A percentile compares a stretch with the other conserved stretches of the same genome.
Evolutionary conservation across 352 stramenopile genomes (phyloP).

Genomic region (Pythium volutum): DNA sequence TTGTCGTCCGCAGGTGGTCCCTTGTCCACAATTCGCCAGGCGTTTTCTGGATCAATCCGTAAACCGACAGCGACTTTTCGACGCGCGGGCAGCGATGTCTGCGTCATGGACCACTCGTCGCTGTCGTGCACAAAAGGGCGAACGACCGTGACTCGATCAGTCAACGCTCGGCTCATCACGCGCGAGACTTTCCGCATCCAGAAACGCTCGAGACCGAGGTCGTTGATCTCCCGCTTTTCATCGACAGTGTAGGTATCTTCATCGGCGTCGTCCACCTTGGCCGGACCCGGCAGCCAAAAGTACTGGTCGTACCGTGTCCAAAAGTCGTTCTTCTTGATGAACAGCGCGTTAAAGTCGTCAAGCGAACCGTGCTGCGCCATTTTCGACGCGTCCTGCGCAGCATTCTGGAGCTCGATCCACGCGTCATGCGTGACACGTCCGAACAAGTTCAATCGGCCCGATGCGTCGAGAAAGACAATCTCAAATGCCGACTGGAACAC

Average conservation of each 20-base stretch:
- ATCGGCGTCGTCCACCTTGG: slow-evolving; percentile 48
- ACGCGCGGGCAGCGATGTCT: slow-evolving; percentile 31
- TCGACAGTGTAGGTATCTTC: slow-evolving; percentile 58
- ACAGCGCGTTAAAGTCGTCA: slow-evolving; percentile 75
- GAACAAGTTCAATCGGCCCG: slow-evolving; percentile 73
- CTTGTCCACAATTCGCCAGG: slow-evolving; percentile 86
- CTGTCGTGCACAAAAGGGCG: slow-evolving; percentile 42
- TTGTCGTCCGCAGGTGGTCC: slow-evolving; percentile 86
- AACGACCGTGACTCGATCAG: slow-evolving; percentile 62
- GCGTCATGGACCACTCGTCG: slow-evolving; percentile 51
- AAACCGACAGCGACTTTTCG: slow-evolving; percentile 79
- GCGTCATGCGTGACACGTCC: slow-evolving; percentile 54
- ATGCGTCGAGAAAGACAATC: slow-evolving; percentile 77
- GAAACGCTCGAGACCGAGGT: slow-evolving; percentile 72
- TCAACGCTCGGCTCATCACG: slow-evolving; percentile 54
- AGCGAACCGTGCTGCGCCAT: slow-evolving; percentile 61
- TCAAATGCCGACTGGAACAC: slow-evolving; percentile 68
- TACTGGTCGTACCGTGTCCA: slow-evolving; percentile 87
- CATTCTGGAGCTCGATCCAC: slow-evolving; percentile 69
- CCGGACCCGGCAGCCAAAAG: slow-evolving; percentile 68
- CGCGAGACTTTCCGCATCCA: slow-evolving; percentile 54
- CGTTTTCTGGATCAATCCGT: slow-evolving; percentile 72
- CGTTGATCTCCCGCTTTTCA: slow-evolving; percentile 71
- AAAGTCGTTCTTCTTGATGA: slow-evolving; percentile 81
- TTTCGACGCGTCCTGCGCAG: slow-evolving; percentile 54